Conservation (phyloP, 2,329 filamentous ascomycete species). For the Talaromyces verruculosus region DNA sequence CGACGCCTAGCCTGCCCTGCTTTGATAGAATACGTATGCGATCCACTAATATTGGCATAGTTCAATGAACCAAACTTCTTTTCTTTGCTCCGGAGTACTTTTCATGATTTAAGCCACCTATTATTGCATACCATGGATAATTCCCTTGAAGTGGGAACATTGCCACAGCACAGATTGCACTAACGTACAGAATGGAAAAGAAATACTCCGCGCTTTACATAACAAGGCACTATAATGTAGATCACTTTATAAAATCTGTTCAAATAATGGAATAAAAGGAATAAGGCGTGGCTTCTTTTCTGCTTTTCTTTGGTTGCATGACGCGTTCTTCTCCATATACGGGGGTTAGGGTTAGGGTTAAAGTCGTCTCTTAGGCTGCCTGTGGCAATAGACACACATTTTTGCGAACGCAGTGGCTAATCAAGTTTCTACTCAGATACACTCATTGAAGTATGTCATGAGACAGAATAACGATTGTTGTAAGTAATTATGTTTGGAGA, state of each 20-base stretch:
- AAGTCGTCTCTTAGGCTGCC: neutral
- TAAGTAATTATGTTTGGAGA: neutral
- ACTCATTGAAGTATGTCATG: neutral
- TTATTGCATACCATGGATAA: neutral
- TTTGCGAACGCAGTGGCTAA: neutral
- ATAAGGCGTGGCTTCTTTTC: neutral
- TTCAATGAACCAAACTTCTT: neutral
- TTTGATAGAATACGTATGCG: neutral
- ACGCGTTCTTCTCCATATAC: neutral
- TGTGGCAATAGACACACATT: neutral
- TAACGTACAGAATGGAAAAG: neutral
- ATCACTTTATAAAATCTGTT: neutral
- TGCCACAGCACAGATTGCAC: neutral
- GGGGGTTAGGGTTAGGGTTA: neutral
- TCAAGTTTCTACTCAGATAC: neutral
- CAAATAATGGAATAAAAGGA: neutral
- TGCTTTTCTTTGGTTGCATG: neutral
- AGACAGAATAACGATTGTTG: neutral
- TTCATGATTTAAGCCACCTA: neutral
- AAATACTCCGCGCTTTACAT: neutral
- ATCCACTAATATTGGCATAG: neutral
- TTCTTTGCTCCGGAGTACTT: neutral
- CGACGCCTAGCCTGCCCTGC: neutral
- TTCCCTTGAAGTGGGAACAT: neutral
- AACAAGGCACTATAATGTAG: neutral